phyloP scores from a whole-genome alignment of 2,329 filamentous ascomycete genomes.

The Cercospora citrullina region DNA sequence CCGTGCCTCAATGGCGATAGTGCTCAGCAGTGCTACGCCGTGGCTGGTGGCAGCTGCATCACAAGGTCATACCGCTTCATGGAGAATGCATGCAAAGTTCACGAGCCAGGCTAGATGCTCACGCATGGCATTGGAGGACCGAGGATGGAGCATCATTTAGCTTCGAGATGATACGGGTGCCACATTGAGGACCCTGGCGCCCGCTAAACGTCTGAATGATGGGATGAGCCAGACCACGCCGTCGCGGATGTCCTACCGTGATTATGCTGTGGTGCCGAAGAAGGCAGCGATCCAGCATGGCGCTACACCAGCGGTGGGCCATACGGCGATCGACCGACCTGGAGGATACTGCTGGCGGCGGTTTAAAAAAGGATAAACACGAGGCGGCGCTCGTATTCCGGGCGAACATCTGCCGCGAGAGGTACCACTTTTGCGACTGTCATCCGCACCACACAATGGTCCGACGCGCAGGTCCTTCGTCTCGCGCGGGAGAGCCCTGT shows the following conservation, averaged over 20 bases:
- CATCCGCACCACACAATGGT: neutral
- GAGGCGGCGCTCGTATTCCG: conserved; percentile 14
- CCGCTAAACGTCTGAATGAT: neutral
- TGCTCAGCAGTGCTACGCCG: conserved; percentile 2
- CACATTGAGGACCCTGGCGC: conserved; percentile 2
- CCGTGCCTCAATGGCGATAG: neutral
- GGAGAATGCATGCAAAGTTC: neutral
- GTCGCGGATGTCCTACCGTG: neutral
- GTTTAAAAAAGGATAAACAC: conserved; percentile 3
- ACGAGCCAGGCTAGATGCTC: neutral
- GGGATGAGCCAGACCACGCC: neutral
- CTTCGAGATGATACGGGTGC: neutral
- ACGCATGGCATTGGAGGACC: neutral
- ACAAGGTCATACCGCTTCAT: conserved; percentile 2
- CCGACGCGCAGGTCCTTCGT: neutral
- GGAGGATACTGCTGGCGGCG: conserved; percentile 1
- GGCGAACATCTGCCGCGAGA: conserved; percentile 4
- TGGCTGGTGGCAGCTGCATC: conserved; percentile 5
- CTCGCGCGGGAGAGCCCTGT: neutral
- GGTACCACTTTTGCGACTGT: neutral
- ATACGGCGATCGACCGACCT: neutral
- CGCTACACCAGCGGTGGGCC: conserved; percentile 1
- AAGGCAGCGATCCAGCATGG: neutral
- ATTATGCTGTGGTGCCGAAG: conserved; percentile 4
- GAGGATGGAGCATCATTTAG: conserved; percentile 11